Conservation (phyloP, 495 filamentous ascomycete species). For the Penicillium canariense region DNA sequence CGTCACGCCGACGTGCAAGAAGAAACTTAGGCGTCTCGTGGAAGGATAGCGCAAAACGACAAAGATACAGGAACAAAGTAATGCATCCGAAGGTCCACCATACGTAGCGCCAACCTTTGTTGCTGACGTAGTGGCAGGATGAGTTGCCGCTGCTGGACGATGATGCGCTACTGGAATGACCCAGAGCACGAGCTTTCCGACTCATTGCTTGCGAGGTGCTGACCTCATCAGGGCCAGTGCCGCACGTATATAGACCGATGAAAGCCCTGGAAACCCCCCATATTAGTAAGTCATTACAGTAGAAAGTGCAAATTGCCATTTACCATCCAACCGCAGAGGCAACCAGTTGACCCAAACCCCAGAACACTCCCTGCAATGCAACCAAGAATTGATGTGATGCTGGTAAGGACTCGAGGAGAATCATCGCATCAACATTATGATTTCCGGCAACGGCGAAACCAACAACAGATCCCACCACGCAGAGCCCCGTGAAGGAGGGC, state of each 20-base stretch:
- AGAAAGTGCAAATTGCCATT: constrained; percentile 1
- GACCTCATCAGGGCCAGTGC: constrained; percentile 23
- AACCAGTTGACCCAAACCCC: constrained; percentile 23
- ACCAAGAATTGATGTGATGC: constrained; percentile 26
- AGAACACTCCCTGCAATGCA: constrained; percentile 19
- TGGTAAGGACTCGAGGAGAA: constrained; percentile 22
- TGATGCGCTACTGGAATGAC: constrained; percentile 1
- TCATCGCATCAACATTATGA: constrained; percentile 19
- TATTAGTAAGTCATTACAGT: not conserved
- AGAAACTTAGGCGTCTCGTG: constrained; percentile 28
- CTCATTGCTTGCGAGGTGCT: constrained; percentile 14
- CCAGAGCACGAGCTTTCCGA: not conserved
- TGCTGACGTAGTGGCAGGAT: constrained; percentile 35
- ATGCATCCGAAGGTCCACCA: constrained; percentile 30
- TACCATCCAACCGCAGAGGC: constrained; percentile 23
- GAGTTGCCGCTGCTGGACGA: constrained; percentile 4
- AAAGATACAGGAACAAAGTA: constrained; percentile 26
- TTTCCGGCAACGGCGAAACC: constrained; percentile 27
- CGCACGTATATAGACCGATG: constrained; percentile 38
- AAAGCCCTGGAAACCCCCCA: constrained; percentile 16
- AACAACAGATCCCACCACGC: constrained; percentile 22
- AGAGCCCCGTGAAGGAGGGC: constrained; percentile 23
- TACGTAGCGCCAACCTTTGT: constrained; percentile 30
- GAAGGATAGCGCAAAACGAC: constrained; percentile 51
- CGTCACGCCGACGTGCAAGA: constrained; percentile 19